Conservation (phyloP, 208 protist species). For the Lotmaria passim region DNA sequence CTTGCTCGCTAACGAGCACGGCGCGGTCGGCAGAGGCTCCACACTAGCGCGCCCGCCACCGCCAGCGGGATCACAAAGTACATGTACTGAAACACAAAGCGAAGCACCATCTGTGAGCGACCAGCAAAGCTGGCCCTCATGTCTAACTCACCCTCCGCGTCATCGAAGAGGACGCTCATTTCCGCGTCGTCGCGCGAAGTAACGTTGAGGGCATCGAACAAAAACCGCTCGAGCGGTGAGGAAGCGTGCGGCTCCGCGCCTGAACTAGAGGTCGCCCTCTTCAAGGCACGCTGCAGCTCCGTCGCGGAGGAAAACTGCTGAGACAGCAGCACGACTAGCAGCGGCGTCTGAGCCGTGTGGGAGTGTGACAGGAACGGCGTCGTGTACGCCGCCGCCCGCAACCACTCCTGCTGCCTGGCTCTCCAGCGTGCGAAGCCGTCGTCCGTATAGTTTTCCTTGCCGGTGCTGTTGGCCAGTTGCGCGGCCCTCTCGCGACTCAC, state of each 20-base stretch:
- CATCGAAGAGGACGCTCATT: background rate
- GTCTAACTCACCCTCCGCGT: background rate
- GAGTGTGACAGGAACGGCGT: slow-evolving; percentile 9
- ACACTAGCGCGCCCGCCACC: slow-evolving; percentile 5
- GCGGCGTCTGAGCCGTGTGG: slow-evolving; percentile 3
- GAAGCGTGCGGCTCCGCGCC: background rate
- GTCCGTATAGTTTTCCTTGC: background rate
- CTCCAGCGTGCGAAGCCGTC: background rate
- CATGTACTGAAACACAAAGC: slow-evolving; percentile 19
- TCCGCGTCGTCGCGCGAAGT: slow-evolving; percentile 12
- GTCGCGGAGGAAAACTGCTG: background rate
- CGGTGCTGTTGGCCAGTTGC: background rate
- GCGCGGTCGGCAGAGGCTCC: slow-evolving; percentile 18
- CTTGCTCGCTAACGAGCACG: background rate
- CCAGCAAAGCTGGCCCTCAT: background rate
- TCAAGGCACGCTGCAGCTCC: slow-evolving; percentile 4
- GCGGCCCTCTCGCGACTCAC: background rate
- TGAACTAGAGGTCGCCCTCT: background rate
- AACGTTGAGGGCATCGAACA: slow-evolving; percentile 15
- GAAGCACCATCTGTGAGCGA: background rate
- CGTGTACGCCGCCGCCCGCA: background rate
- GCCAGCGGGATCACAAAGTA: slow-evolving; percentile 20
- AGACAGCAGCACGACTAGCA: slow-evolving; percentile 20
- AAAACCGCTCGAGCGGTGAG: slow-evolving; percentile 17
- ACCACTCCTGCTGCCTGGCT: background rate